Evolutionary conservation across 2,329 filamentous ascomycete species (phyloP).

Genomic region (Fusarium sp.): DNA sequence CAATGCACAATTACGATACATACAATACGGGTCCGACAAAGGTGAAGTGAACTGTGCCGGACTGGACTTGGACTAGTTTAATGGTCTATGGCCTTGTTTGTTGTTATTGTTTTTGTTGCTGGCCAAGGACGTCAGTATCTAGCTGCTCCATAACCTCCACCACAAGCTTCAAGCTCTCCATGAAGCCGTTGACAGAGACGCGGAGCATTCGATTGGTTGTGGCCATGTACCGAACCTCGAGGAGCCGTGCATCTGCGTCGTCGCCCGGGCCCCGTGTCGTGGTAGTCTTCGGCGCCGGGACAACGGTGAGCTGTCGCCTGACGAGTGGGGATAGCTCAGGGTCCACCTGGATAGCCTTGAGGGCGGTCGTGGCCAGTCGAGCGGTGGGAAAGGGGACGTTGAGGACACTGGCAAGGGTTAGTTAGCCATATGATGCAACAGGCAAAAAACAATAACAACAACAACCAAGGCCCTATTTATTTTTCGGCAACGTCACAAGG

Average conservation of each 20-base stretch:
- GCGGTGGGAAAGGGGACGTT: constrained; percentile 83
- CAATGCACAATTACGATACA: too few relatives aligned
- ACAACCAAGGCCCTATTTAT: too few relatives aligned
- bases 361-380: constrained; percentile 80
- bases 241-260: constrained; percentile 55
- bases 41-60: too few relatives aligned
- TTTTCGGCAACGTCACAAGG: too few relatives aligned
- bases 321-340: constrained; percentile 89
- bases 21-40: constrained; percentile 6
- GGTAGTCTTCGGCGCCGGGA: constrained; percentile 45
- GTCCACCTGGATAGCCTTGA: constrained; percentile 83
- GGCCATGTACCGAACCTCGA: constrained; percentile 82
- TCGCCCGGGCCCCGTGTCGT: constrained; percentile 37
- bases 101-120: constrained; percentile 32
- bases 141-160: constrained; percentile 91
- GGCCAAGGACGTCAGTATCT: constrained; percentile 80
- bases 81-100: constrained; percentile 10
- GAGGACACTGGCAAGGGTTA: constrained; percentile 67
- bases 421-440: constrained; percentile 14
- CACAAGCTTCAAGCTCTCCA: constrained; percentile 87
- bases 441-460: constrained; percentile 26
- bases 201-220: constrained; percentile 97
- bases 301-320: constrained; percentile 73
- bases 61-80: background rate
- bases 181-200: constrained; percentile 95